Percentiles rank a stretch among this genome's conserved stretches.
Evolutionary conservation across 2,329 filamentous ascomycete species (phyloP).

Genomic region (Pseudogymnoascus sp.): DNA sequence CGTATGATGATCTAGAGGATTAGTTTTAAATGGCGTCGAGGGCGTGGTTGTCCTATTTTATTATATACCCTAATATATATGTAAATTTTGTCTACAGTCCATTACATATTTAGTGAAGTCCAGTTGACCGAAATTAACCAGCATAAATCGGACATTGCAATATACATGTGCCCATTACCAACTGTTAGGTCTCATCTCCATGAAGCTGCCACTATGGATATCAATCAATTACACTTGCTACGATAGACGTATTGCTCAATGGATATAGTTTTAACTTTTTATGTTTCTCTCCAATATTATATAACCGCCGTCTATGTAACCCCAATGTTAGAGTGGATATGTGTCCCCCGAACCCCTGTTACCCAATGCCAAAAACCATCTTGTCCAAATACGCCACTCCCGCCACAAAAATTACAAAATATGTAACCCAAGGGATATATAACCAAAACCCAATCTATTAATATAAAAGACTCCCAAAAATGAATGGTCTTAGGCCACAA

Average conservation of each 20-base stretch:
- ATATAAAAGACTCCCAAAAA: neutral
- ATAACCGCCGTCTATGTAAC: neutral
- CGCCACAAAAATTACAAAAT: neutral
- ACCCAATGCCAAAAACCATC: neutral
- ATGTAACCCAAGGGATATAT: conserved; percentile 5
- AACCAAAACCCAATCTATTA: neutral
- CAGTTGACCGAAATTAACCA: too few species aligned
- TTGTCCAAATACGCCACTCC: neutral
- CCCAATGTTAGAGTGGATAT: neutral
- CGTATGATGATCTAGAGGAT: neutral
- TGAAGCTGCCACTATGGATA: neutral
- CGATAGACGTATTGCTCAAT: neutral
- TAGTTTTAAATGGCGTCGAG: neutral
- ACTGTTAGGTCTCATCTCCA: too few species aligned
- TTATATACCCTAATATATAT: neutral
- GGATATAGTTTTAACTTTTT: neutral
- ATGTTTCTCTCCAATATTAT: neutral
- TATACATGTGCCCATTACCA: too few species aligned
- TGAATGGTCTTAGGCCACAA: neutral
- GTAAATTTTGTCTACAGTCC: neutral
- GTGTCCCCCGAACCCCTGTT: neutral
- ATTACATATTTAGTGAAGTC: neutral
- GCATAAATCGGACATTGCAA: too few species aligned
- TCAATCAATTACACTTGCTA: neutral
- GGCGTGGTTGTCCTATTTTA: neutral